Conservation (phyloP, 2,329 filamentous ascomycete species). For the Drechslera avenae region DNA sequence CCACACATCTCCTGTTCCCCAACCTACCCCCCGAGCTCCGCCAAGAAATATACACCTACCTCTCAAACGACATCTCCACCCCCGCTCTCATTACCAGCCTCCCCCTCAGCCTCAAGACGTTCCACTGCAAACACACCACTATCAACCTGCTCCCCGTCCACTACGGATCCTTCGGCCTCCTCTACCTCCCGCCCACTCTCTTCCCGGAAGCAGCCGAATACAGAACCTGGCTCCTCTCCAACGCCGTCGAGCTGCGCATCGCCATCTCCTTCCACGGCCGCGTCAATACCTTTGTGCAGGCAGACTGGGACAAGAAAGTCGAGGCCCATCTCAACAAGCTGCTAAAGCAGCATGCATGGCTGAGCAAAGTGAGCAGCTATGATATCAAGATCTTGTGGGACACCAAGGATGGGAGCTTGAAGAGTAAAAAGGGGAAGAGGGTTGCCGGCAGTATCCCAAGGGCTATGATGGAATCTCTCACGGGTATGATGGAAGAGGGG, state of each 20-base stretch:
- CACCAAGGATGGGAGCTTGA: constrained; percentile 21
- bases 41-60: constrained; percentile 36
- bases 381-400: constrained; percentile 35
- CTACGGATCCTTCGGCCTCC: constrained; percentile 25
- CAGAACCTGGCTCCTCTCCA: constrained; percentile 24
- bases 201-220: constrained; percentile 39
- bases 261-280: constrained; percentile 34
- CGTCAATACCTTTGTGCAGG: constrained; percentile 30
- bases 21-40: constrained; percentile 39
- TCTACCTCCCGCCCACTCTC: constrained; percentile 23
- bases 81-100: constrained; percentile 8
- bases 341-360: constrained; percentile 30
- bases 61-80: constrained; percentile 7
- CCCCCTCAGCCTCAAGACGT: constrained; percentile 31
- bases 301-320: constrained; percentile 38
- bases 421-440: constrained; percentile 22
- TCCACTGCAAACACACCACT: constrained; percentile 32
- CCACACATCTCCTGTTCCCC: constrained; percentile 26
- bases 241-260: constrained; percentile 28
- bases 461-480: constrained; percentile 27
- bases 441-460: constrained; percentile 21
- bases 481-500: constrained; percentile 18
- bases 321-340: constrained; percentile 29
- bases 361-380: constrained; percentile 29
- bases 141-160: constrained; percentile 32